These are phyloP conservation scores for Pseudopithomyces chartarum DNA, from an alignment of 2,329 filamentous ascomycete species.

Conservation along the genomic window DNA sequence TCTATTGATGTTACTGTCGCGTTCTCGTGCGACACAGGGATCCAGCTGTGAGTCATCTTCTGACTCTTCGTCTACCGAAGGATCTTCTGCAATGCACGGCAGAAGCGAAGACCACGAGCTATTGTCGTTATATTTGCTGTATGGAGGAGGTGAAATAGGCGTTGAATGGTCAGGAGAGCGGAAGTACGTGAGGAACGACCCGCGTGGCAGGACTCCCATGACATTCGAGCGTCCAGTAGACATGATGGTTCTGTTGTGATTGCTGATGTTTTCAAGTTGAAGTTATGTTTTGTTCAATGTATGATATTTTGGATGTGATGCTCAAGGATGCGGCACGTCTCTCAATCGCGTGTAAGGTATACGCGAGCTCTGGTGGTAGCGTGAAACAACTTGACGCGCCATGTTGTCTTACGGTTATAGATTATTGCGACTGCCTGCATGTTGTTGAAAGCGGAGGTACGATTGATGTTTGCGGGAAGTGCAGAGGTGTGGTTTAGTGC, in stretches of 20 bases:
- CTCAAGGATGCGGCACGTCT: conserved; percentile 10
- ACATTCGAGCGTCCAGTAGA: conserved; percentile 5
- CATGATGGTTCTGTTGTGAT: not conserved
- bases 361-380: not conserved
- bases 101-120: conserved; percentile 2
- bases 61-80: not conserved
- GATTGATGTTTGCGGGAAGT: conserved; percentile 12
- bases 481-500: conserved; percentile 13
- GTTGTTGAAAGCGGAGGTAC: conserved; percentile 13
- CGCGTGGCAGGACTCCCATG: conserved; percentile 15
- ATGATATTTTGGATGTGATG: conserved; percentile 6
- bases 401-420: not conserved
- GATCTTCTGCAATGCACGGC: conserved; percentile 6
- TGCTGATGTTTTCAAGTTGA: not conserved
- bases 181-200: conserved; percentile 22
- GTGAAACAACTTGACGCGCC: not conserved
- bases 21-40: not conserved
- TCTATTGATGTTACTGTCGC: not conserved
- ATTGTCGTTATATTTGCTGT: not conserved
- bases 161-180: not conserved
- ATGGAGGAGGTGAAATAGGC: conserved; percentile 1
- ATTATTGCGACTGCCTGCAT: not conserved
- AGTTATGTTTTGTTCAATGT: not conserved
- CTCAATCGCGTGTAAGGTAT: conserved; percentile 5
- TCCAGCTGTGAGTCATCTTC: conserved; percentile 18